phyloP scores from a whole-genome alignment of 768 basidiomycete genomes.

The Suillus decipiens region DNA sequence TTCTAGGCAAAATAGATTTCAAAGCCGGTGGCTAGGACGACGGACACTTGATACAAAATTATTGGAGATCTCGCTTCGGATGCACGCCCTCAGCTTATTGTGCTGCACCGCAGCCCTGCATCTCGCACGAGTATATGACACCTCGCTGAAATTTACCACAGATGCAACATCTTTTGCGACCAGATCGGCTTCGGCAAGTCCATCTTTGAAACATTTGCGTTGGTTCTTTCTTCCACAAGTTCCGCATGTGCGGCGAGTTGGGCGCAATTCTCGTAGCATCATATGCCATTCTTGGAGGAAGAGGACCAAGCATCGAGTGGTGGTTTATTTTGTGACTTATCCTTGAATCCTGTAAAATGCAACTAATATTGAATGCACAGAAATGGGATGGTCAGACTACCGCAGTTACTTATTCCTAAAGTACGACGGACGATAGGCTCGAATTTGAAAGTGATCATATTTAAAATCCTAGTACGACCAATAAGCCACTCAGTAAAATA shows the following conservation, averaged over 20 bases:
- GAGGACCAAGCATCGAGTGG: conserved; percentile 20
- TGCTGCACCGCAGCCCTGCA: conserved; percentile 56
- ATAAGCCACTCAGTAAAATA: neutral
- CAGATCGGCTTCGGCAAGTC: conserved; percentile 34
- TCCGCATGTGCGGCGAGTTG: conserved; percentile 26
- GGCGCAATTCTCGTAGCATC: conserved; percentile 32
- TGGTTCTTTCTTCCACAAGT: conserved; percentile 28
- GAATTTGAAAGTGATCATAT: neutral
- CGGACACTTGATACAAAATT: conserved; percentile 53
- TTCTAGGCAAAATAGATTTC: conserved; percentile 5
- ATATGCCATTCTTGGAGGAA: conserved; percentile 46
- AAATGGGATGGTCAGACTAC: neutral
- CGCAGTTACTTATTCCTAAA: neutral
- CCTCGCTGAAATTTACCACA: conserved; percentile 31
- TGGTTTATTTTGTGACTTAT: conserved; percentile 34
- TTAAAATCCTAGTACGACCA: neutral
- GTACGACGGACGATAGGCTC: neutral
- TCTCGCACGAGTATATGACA: conserved; percentile 41
- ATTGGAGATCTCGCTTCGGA: conserved; percentile 42
- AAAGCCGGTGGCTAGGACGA: conserved; percentile 1
- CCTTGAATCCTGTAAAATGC: neutral
- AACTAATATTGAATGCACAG: too few relatives aligned
- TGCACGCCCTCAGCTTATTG: conserved; percentile 43
- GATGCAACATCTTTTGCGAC: conserved; percentile 39
- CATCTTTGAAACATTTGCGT: conserved; percentile 24